A percentile compares a stretch with the other conserved stretches of the same genome.
These are phyloP conservation scores for Dipteronia sinensis DNA, from an alignment of 345 rosid species.

Conservation along the genomic window DNA sequence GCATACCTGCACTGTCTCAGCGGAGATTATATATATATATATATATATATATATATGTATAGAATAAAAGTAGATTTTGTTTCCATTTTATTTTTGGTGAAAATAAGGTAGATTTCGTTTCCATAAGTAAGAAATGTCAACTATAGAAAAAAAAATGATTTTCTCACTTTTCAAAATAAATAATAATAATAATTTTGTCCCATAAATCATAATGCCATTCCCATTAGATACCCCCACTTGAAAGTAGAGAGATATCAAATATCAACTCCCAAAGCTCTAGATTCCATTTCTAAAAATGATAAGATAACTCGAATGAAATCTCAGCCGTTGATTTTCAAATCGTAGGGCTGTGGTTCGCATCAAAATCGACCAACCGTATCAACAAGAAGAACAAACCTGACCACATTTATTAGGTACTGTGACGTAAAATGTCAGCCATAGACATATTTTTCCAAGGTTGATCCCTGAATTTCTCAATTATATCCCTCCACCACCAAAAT, in stretches of 20 bases:
- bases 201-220: background rate
- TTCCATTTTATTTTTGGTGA: no score
- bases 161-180: background rate
- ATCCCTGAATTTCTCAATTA: slow-evolving; percentile 5
- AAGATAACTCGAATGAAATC: background rate
- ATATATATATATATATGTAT: no score
- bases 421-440: slow-evolving; percentile 13
- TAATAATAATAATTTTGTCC: no score
- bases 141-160: no score
- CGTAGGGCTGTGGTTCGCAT: background rate
- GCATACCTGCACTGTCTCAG: no score
- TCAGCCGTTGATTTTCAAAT: slow-evolving; percentile 2
- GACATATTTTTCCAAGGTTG: slow-evolving; percentile 3
- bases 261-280: background rate
- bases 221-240: background rate
- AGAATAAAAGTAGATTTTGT: no score
- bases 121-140: background rate
- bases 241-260: background rate
- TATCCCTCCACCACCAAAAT: slow-evolving; percentile 29
- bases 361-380: background rate
- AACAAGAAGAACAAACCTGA: background rate
- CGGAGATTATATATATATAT: no score
- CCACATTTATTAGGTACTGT: background rate
- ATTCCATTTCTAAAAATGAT: slow-evolving; percentile 3
- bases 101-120: no score